Base-by-base conservation (phyloP, 257 asterid genomes). In the Verbascum thapsus region DNA sequence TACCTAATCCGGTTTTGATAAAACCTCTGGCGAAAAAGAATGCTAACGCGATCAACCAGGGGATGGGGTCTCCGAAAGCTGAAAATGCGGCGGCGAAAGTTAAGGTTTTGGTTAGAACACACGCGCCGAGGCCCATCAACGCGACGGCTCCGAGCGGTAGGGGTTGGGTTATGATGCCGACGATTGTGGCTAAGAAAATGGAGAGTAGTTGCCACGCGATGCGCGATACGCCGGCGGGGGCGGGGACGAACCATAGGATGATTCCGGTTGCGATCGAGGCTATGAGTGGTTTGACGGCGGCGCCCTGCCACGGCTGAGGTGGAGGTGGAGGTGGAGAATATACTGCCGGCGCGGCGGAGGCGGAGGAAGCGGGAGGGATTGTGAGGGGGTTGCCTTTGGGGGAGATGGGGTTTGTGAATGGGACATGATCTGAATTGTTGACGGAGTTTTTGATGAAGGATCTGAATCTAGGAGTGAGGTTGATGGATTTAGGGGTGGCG, bases 1-100 rank as follows among this genome's bases (percentile, higher is more conserved):
- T 92, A 0, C 99, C 96, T 43, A 92, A 76, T 5, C 99, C 99
- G 2, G 97, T 92, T 38, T 92, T 89, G 34, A 92, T 92, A 57
- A 92, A 92, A 50, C 99, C 99, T 20, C 99, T 71, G 0, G 99
- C 97, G 41, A 92, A 92, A 62, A 92, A 92, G 83, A 92, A 92
- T 0, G 97, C 99, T 4, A 92, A 73, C 0, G 99, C 99, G 50
- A 92, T 92, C 48, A 92, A 32, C 97, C 99, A 92, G 4, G 99
- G 99, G 3, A 92, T 89, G 0, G 99, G 99, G 53, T 92, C 99
- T 0, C 99, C 97, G 20, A 92, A 92, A 1, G 99, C 99, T 7
- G 99, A 92, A 50, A 92, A 92, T 0, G 97, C 97, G 12, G 90
- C 95, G 7, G 96, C 90, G 63, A 92, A 92, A 0, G 96, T 81